Evolutionary conservation across 495 filamentous ascomycete genomes (phyloP).

Genomic region (Penicillium coffeae): DNA sequence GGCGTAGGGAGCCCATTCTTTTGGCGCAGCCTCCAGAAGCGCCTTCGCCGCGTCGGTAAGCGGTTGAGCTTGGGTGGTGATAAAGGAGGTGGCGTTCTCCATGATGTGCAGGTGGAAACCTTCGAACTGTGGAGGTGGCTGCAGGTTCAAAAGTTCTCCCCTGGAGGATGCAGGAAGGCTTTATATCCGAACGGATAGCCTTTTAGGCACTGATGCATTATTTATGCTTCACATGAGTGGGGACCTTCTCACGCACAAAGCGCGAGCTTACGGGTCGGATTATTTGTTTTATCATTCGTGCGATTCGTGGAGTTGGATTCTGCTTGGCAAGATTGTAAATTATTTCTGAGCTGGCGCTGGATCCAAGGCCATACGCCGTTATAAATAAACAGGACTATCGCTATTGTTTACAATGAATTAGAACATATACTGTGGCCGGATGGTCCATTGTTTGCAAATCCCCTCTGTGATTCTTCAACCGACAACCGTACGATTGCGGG

Average conservation of each 20-base stretch:
- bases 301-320: background rate
- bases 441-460: too few relatives aligned
- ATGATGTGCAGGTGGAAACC: slow-evolving; percentile 1
- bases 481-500: background rate
- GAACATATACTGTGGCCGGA: background rate
- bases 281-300: too few relatives aligned
- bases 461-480: background rate
- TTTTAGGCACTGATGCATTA: too few relatives aligned
- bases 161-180: too few relatives aligned
- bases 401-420: background rate
- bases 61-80: background rate
- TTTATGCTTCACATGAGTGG: too few relatives aligned
- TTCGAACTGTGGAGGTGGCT: background rate
- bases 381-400: slow-evolving; percentile 1
- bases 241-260: too few relatives aligned
- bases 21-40: slow-evolving; percentile 11
- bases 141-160: too few relatives aligned
- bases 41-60: background rate
- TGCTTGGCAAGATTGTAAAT: too few relatives aligned
- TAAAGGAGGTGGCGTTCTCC: slow-evolving; percentile 7
- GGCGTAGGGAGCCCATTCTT: slow-evolving; percentile 24
- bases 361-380: background rate
- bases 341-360: too few relatives aligned
- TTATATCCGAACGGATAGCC: too few relatives aligned
- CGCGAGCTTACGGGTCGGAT: too few relatives aligned